Base-by-base conservation (phyloP, 1,284 basidiomycete species). In the Meripilus lineatus region DNA sequence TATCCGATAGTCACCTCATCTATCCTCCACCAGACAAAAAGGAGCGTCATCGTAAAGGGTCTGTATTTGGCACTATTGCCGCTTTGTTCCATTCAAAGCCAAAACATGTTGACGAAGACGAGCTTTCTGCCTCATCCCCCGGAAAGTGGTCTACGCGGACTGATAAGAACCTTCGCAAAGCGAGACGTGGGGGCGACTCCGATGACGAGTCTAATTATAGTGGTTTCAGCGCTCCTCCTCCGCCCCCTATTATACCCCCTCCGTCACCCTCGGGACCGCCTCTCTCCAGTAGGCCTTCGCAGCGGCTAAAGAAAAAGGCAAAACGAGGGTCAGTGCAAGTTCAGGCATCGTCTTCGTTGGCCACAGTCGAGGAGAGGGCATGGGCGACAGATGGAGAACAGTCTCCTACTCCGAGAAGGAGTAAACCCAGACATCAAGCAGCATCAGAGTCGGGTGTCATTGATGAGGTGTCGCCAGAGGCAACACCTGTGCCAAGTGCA, bases 91-190 rank as follows among this genome's bases (percentile, higher is more conserved):
- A 58, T 33, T 34, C 41, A 36, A 35, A 40, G 24, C 5, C 11
- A 17, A 18, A 36, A 37, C 32, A 23, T 26, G 11, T 45, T 24
- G 50, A 50, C 32, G 41, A 38, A 3, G 54, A 58, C 23, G 32
- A 32, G 21, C 42, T 48, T 11, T 34, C 47, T 3, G 34, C 50
- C 14, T 14, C 50, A 11, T 41, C 37, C 20, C 40, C 43, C n/a
- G 35, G 32, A 7, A 28, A 46, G 5, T 76, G 75, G 75, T 60
- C 65, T 36, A 75, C 71, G 28, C 59, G 76, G 38, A 78, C 72
- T 20, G 73, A 75, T 49, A 64, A 57, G 54, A 75, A 80, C 53
- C 47, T 77, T 36, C 62, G 60, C 43, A 50, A 51, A 4, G 50
- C 55, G 18, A 57, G 53, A 44, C 53, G 52, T 14, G 54, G 57